Conservation (phyloP, 805 yeast genomes). For the Yarrowia yakushimensis region DNA sequence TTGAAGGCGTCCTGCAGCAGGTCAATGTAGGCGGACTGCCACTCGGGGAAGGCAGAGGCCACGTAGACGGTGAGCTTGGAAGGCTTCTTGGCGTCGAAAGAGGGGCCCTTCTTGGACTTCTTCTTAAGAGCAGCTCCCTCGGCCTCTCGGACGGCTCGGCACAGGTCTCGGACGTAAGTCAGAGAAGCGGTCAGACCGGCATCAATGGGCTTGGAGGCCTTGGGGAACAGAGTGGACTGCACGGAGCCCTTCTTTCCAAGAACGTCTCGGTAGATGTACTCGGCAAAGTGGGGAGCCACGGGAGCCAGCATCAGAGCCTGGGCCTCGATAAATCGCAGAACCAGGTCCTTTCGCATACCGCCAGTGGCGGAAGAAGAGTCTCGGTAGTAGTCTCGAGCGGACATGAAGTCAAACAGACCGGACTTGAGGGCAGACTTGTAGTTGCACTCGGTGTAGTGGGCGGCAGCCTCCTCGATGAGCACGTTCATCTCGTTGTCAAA, state of each 20-base stretch:
- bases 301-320: conserved; percentile 87
- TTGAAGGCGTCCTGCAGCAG: conserved; percentile 52
- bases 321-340: conserved; percentile 74
- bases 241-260: conserved; percentile 63
- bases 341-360: conserved; percentile 77
- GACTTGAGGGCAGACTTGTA: conserved; percentile 86
- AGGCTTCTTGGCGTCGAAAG: conserved; percentile 71
- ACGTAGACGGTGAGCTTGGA: conserved; percentile 68
- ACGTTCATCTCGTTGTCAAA: conserved; percentile 92
- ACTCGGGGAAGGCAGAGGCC: conserved; percentile 82
- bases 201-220: conserved; percentile 64
- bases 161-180: conserved; percentile 70
- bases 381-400: conserved; percentile 94
- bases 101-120: conserved; percentile 49
- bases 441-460: conserved; percentile 65
- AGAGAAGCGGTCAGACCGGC: conserved; percentile 61
- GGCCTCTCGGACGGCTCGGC: conserved; percentile 86
- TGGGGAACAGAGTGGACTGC: conserved; percentile 78
- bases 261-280: conserved; percentile 80
- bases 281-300: conserved; percentile 94
- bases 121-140: conserved; percentile 82
- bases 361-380: conserved; percentile 54
- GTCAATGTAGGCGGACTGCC: conserved; percentile 79
- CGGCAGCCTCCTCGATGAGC: conserved; percentile 69
- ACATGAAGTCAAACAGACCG: conserved; percentile 91